Evolutionary conservation across 495 filamentous ascomycete species (phyloP), one percentile per base, ranked within the genome.

Genomic region (Penicillium cinerascens): DNA sequence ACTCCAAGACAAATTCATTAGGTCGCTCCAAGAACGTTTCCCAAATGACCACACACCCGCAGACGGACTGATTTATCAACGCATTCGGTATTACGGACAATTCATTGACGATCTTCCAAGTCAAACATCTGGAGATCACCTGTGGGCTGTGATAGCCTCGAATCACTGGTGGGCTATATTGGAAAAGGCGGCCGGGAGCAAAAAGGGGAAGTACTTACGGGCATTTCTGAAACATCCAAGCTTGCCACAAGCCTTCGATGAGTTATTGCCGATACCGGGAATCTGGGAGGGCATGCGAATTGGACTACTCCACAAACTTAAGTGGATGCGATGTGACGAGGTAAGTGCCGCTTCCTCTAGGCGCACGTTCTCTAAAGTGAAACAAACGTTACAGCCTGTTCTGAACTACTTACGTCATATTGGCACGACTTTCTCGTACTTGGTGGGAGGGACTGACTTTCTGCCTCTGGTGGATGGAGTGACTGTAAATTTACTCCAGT

Each of bases 61-160:
- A 4, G 36, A 60, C 36, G 41, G 57, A 5, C 16, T 60, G 37
- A 49, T 56, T 5, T 60, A 60, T 16, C 17, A 60, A 26, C 42
- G 48, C 5, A 60, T 60, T 37, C 40, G 42, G 20, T 47, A 42
- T 33, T 60, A n/a, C n/a, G n/a, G n/a, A n/a, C n/a, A n/a, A n/a
- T n/a, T n/a, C n/a, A n/a, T n/a, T n/a, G n/a, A n/a, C n/a, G n/a
- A n/a, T n/a, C n/a, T n/a, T n/a, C n/a, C n/a, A n/a, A n/a, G n/a
- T n/a, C n/a, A n/a, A n/a, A n/a, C n/a, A n/a, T n/a, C n/a, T n/a
- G n/a, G n/a, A n/a, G n/a, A n/a, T n/a, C n/a, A n/a, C n/a, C n/a
- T n/a, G n/a, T n/a, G n/a, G n/a, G n/a, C n/a, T n/a, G n/a, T n/a
- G n/a, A n/a, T n/a, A 60, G 56, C 51, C 1, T 27, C 46, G 4